Base-by-base conservation (phyloP, 768 basidiomycete species). In the Lactarius sp. region DNA sequence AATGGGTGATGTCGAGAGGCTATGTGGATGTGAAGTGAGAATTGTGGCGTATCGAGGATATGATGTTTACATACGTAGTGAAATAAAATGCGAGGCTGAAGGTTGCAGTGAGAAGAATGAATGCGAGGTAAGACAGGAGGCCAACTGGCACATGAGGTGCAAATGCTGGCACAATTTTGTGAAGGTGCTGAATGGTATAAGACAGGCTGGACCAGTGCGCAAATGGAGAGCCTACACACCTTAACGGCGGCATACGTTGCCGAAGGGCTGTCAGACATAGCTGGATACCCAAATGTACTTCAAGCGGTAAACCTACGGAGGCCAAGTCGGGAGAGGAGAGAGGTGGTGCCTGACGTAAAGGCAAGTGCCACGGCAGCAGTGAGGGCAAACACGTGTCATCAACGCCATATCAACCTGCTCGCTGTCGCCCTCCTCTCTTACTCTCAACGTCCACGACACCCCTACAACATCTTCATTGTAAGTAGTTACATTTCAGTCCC, bases 1-100 rank as follows among this genome's bases (percentile, higher is more conserved):
- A 34, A 90, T 59, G 9, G 80, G 81, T 70, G 81, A 79, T 79
- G 88, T 92, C 67, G 90, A 87, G 41, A 96, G 83, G 56, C 94
- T 95, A 76, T 66, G 70, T 39, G 56, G 20, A 22, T 60, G 13
- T 51, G 61, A 54, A 27, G 60, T 39, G 59, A 27, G 34, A 55
- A 55, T 52, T 13, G n/a, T 47, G 55, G 62, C 41, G 34, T 42
- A 22, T 39, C 16, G 18, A 37, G 62, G 37, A 44, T n/a, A 50
- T 59, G 54, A 58, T 39, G 33, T 57, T 65, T 6, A 80, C 85
- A 65, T 72, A 90, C 86, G 85, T 96, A 65, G 94, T 87, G 75
- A 92, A 92, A 78, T 94, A 93, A 79, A 96, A 96, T 0, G 88
- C 83, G 47, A 95, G 84, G n/a, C 71, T 83, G 71, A 97, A 95